A percentile compares a stretch with the other conserved stretches of the same genome.
These are phyloP conservation scores for Pleurotus pulmonarius DNA, from an alignment of 768 basidiomycete species.

Conservation along the genomic window DNA sequence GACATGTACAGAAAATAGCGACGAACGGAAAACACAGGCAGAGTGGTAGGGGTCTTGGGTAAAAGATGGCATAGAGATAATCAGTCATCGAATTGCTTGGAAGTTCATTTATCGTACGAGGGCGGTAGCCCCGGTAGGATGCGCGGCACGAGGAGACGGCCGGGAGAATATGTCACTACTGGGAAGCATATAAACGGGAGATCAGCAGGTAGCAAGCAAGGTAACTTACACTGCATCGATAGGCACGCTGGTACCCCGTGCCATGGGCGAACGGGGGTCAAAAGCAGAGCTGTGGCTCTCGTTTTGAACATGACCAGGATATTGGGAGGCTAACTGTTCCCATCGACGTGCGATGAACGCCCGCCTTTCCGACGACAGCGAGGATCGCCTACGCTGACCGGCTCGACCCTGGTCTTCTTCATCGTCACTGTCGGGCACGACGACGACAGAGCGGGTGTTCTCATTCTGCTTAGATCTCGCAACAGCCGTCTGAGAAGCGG, in stretches of 20 bases:
- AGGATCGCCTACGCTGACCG: background rate
- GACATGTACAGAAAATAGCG: background rate
- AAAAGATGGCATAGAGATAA: background rate
- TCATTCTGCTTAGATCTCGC: too few species aligned
- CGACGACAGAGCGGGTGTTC: too few species aligned
- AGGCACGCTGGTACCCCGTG: background rate
- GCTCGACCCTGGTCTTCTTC: too few species aligned
- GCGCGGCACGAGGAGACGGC: conserved; percentile 1
- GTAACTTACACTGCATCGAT: background rate
- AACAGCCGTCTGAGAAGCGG: too few species aligned
- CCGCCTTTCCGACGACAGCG: background rate
- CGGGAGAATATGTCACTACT: conserved; percentile 1
- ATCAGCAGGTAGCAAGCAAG: background rate
- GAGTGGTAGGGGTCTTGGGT: background rate
- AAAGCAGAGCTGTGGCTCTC: background rate
- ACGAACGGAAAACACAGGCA: background rate
- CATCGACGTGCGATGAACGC: background rate
- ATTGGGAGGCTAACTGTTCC: background rate
- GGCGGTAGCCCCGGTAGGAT: background rate
- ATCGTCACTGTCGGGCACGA: too few species aligned
- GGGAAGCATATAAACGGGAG: conserved; percentile 2
- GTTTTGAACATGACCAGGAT: background rate
- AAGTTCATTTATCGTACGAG: conserved; percentile 5
- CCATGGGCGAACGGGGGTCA: conserved; percentile 7
- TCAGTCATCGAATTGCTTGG: background rate